These are phyloP conservation scores for Nephelium lappaceum DNA, from an alignment of 345 rosid species.

Conservation along the genomic window DNA sequence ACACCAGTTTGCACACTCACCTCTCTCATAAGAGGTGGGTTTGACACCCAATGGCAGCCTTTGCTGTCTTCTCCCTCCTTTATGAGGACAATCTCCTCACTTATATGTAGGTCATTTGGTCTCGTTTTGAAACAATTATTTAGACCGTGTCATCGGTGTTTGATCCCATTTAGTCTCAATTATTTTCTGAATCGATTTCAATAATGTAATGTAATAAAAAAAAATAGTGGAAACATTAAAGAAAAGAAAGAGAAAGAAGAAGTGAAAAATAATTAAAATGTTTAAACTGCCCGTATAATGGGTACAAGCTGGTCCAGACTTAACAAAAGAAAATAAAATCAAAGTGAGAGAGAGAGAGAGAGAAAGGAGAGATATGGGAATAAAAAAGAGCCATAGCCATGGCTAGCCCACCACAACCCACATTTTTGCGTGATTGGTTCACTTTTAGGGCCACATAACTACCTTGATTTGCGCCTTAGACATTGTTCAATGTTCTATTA, in stretches of 20 bases:
- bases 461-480: conserved; percentile 22
- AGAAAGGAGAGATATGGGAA: not conserved
- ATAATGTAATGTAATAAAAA: too few relatives aligned
- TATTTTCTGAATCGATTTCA: too few relatives aligned
- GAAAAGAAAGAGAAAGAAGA: not conserved
- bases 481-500: not conserved
- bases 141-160: too few relatives aligned
- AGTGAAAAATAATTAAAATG: not conserved
- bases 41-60: too few relatives aligned
- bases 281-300: not conserved
- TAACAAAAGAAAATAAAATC: not conserved
- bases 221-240: not conserved
- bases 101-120: too few relatives aligned
- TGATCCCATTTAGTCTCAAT: too few relatives aligned
- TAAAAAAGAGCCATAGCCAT: too few relatives aligned
- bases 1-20: too few relatives aligned
- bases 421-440: conserved; percentile 27
- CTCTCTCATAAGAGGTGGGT: too few relatives aligned
- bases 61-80: too few relatives aligned
- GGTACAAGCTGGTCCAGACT: conserved; percentile 11
- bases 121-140: too few relatives aligned
- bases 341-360: not conserved
- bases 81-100: too few relatives aligned
- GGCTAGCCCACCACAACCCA: not conserved
- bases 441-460: not conserved